Base-by-base conservation (phyloP, 768 basidiomycete species). In the Rhizopogon vesiculosus region DNA sequence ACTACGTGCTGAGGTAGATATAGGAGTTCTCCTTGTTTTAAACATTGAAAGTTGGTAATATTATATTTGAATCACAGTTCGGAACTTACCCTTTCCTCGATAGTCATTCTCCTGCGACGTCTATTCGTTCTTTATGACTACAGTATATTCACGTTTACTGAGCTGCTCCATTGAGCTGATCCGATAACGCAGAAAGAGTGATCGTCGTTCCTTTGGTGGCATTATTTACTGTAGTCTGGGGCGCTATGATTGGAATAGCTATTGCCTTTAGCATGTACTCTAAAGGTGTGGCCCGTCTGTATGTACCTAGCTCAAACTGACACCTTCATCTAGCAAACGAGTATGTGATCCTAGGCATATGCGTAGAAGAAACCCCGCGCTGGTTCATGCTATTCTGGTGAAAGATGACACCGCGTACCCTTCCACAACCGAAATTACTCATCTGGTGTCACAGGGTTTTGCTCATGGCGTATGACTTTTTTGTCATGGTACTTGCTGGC, bases 321-420 rank as follows among this genome's bases (percentile, higher is more conserved):
- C 41, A 10, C 6, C 31, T 18, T 45, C 45, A 31, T 42, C 25
- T 52, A 52, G 51, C 8, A 16, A 19, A 22, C 7, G 40, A 25
- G 19, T 42, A 13, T 13, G 51, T 52, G 28, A 12, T 44, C 5
- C 8, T 22, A 9, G 53, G 45, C 7, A 15, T 35, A 35, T 54
- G 53, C 9, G 35, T 13, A 8, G 53, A 45, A n/a, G 7, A 12
- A n/a, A 18, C 19, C 9, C 53, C 53, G 9, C 22, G 16, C 25
- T 54, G 53, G 53, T 54, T 54, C 35, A 18, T 18, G 49, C 43
- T 35, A 7, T 54, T 54, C 38, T 54, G 53, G 53, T 54, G 31
- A 42, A 29, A 3, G 28, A 12, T 22, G n/a, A 7, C 8, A 7
- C 3, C 7, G 12, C 40, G 18, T 25, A 13, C 3, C 25, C 18